Conservation (phyloP, 495 filamentous ascomycete genomes). For the Penicillium taxi region DNA sequence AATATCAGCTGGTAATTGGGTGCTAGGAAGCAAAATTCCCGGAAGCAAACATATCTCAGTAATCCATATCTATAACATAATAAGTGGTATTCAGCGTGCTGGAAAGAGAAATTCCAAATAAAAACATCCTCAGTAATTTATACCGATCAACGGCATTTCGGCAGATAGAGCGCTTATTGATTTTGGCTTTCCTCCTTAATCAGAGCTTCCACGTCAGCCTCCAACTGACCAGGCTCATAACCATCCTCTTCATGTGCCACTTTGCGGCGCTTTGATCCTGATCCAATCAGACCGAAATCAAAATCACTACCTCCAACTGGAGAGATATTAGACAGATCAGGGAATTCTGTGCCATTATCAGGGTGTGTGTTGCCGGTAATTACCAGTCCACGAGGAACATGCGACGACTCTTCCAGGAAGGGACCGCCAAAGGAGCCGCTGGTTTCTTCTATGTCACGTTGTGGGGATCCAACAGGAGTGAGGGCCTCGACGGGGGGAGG, state of each 20-base stretch:
- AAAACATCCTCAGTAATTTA: not conserved
- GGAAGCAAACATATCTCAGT: too few relatives aligned
- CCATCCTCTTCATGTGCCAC: constrained; percentile 59
- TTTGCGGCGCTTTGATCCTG: constrained; percentile 63
- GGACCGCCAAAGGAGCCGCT: constrained; percentile 16
- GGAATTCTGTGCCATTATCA: constrained; percentile 34
- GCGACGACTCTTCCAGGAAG: constrained; percentile 20
- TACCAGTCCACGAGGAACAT: constrained; percentile 23
- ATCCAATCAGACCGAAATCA: constrained; percentile 29
- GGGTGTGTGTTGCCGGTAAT: constrained; percentile 30
- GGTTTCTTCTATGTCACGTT: constrained; percentile 20
- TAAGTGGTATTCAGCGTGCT: too few relatives aligned
- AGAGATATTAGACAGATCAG: constrained; percentile 44
- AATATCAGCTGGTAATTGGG: too few relatives aligned
- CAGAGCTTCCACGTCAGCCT: constrained; percentile 77
- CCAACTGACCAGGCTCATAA: constrained; percentile 62
- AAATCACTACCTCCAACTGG: constrained; percentile 26
- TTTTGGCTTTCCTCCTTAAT: constrained; percentile 45
- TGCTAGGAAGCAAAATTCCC: too few relatives aligned
- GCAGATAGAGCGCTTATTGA: too few relatives aligned
- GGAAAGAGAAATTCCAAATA: too few relatives aligned
- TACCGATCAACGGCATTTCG: too few relatives aligned
- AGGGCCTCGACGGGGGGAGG: constrained; percentile 55
- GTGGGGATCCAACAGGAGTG: constrained; percentile 40
- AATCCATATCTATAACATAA: too few relatives aligned